phyloP scores from a whole-genome alignment of 2,329 filamentous ascomycete species.

The Colletotrichum sidae region DNA sequence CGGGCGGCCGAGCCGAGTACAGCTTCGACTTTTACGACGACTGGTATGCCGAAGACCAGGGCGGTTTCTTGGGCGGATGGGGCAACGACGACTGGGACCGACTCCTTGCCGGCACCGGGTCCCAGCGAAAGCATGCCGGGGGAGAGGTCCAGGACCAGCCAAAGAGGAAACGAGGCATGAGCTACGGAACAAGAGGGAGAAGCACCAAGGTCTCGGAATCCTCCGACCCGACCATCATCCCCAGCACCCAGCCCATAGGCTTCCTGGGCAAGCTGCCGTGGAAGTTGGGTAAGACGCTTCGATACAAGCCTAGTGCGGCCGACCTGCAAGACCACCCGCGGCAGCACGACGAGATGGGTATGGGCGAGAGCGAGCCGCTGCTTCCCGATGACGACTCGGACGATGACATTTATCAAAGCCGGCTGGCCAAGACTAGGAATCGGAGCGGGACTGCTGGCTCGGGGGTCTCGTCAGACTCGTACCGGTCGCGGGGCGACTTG shows the following conservation, averaged over 20 bases:
- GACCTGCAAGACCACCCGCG: conserved; percentile 90
- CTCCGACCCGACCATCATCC: conserved; percentile 89
- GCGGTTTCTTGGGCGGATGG: conserved; percentile 75
- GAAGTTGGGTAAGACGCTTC: conserved; percentile 82
- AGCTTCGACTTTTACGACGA: conserved; percentile 99
- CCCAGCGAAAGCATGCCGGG: conserved; percentile 49
- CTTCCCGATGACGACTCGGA: conserved; percentile 56
- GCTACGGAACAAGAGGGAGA: conserved; percentile 78
- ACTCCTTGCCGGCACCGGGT: conserved; percentile 77
- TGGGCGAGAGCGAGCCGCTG: conserved; percentile 76
- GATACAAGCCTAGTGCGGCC: conserved; percentile 91
- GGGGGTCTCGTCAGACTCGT: conserved; percentile 85
- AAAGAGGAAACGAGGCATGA: conserved; percentile 84
- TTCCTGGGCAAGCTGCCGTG: conserved; percentile 88
- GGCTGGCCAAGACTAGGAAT: conserved; percentile 60
- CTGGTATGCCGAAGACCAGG: conserved; percentile 78
- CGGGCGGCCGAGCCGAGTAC: conserved; percentile 76
- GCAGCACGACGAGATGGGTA: conserved; percentile 52
- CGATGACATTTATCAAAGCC: conserved; percentile 44
- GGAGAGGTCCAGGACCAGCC: conserved; percentile 71
- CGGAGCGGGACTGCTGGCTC: conserved; percentile 85
- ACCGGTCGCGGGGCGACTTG: conserved; percentile 87
- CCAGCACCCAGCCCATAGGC: conserved; percentile 85
- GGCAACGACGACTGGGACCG: conserved; percentile 87
- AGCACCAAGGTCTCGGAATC: conserved; percentile 55